Evolutionary conservation across 2,329 filamentous ascomycete genomes (phyloP).

Genomic region (Diplodia mutila): DNA sequence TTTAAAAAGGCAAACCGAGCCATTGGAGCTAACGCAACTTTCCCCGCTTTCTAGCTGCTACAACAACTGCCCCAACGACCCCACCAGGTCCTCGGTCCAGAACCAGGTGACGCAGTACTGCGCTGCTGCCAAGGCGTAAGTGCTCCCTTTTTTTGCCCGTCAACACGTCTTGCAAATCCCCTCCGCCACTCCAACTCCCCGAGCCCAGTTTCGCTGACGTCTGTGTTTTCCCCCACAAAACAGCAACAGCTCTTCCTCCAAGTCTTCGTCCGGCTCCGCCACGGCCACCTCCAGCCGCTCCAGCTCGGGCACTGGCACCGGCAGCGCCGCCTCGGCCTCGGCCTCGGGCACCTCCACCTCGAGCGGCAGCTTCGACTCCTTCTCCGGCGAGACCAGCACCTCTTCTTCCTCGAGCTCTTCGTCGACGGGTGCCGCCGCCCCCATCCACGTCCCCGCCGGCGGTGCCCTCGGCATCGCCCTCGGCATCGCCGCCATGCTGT

Average conservation of each 20-base stretch:
- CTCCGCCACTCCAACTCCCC: no score
- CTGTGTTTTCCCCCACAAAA: not conserved
- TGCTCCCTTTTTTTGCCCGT: not conserved
- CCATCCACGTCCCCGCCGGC: constrained; percentile 3
- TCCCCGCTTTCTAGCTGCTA: constrained; percentile 55
- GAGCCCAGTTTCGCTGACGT: no score
- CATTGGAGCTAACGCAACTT: constrained; percentile 19
- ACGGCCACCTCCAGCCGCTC: not conserved
- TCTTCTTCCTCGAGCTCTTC: not conserved
- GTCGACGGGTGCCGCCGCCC: constrained; percentile 9
- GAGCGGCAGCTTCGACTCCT: not conserved
- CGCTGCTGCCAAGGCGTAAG: constrained; percentile 48
- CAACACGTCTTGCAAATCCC: no score
- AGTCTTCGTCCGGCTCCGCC: not conserved
- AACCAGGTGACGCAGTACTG: constrained; percentile 46
- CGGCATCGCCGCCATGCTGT: constrained; percentile 5
- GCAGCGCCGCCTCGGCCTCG: not conserved
- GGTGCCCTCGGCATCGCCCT: constrained; percentile 9
- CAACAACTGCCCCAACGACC: constrained; percentile 63
- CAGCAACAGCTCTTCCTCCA: not conserved
- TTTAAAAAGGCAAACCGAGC: no score
- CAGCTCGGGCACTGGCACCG: not conserved
- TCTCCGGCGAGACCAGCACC: constrained; percentile 12
- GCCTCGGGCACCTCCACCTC: not conserved
- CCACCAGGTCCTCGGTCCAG: constrained; percentile 38